Evolutionary conservation across 345 rosid genomes (phyloP).

Genomic region (Pugionium dolabratum): DNA sequence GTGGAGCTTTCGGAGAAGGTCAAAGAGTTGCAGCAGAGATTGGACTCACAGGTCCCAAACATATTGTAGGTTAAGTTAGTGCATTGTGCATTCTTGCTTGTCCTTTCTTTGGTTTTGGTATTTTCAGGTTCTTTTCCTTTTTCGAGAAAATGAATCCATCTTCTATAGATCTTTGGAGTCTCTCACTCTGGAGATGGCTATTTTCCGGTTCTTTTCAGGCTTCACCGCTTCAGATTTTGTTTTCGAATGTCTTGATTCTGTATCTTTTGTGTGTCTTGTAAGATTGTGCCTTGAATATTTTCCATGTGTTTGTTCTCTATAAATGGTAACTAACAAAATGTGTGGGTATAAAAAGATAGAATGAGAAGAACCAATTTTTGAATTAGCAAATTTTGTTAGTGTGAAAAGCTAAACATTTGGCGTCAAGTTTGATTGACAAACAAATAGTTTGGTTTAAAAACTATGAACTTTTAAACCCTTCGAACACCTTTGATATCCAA

Average conservation of each 20-base stretch:
- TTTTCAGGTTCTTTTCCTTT: constrained; percentile 11
- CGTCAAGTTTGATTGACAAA: not conserved
- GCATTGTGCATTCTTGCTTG: constrained; percentile 58
- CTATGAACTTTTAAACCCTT: not conserved
- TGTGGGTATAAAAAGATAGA: not conserved
- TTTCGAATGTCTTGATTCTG: constrained; percentile 27
- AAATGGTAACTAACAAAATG: constrained; percentile 6
- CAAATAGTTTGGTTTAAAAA: not conserved
- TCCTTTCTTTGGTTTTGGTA: not conserved
- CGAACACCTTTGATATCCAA: not conserved
- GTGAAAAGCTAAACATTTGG: constrained; percentile 2
- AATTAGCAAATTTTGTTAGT: not conserved
- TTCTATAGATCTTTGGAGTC: constrained; percentile 19
- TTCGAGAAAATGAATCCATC: constrained; percentile 23
- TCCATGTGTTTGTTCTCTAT: not conserved
- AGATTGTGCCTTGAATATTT: not conserved
- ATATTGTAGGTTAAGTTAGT: constrained; percentile 74
- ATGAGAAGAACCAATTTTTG: not conserved
- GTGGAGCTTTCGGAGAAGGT: constrained; percentile 77
- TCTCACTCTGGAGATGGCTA: constrained; percentile 25
- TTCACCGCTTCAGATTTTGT: constrained; percentile 28
- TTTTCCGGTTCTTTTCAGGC: constrained; percentile 26
- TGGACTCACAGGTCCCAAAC: constrained; percentile 84
- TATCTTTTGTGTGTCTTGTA: not conserved
- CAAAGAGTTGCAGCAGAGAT: constrained; percentile 83